These are phyloP conservation scores for Pisolithus thermaeus DNA, from an alignment of 1,284 basidiomycete genomes.

Conservation along the genomic window DNA sequence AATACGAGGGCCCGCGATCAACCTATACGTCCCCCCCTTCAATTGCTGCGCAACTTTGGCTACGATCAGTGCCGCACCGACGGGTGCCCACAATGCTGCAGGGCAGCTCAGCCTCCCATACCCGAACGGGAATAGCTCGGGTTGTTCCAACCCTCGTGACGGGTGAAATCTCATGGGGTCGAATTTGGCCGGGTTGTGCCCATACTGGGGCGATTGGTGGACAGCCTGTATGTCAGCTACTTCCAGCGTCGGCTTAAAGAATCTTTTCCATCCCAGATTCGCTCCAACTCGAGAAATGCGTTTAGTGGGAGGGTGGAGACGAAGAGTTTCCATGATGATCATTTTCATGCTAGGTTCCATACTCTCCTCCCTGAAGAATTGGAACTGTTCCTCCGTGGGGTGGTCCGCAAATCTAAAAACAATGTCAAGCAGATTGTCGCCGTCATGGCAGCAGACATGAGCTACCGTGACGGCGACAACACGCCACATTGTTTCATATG, in stretches of 20 bases:
- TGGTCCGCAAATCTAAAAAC: conserved; percentile 31
- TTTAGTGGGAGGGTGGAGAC: conserved; percentile 49
- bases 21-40: conserved; percentile 20
- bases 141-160: conserved; percentile 14
- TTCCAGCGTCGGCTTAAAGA: conserved; percentile 9
- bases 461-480: conserved; percentile 45
- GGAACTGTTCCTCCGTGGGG: conserved; percentile 32
- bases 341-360: conserved; percentile 32
- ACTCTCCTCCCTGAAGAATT: conserved; percentile 9
- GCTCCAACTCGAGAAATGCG: conserved; percentile 35
- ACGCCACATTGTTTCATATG: conserved; percentile 59
- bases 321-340: conserved; percentile 45
- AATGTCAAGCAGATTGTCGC: conserved; percentile 19
- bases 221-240: conserved; percentile 41
- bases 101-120: conserved; percentile 40
- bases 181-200: conserved; percentile 32
- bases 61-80: conserved; percentile 41
- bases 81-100: conserved; percentile 47
- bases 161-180: conserved; percentile 37
- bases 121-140: conserved; percentile 40
- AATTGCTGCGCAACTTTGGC: conserved; percentile 35
- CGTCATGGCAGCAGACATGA: conserved; percentile 18
- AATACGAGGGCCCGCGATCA: conserved; percentile 14
- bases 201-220: conserved; percentile 38
- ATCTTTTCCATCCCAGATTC: conserved; percentile 17